Conservation (phyloP, 208 protist genomes). For the Leishmania tropica region DNA sequence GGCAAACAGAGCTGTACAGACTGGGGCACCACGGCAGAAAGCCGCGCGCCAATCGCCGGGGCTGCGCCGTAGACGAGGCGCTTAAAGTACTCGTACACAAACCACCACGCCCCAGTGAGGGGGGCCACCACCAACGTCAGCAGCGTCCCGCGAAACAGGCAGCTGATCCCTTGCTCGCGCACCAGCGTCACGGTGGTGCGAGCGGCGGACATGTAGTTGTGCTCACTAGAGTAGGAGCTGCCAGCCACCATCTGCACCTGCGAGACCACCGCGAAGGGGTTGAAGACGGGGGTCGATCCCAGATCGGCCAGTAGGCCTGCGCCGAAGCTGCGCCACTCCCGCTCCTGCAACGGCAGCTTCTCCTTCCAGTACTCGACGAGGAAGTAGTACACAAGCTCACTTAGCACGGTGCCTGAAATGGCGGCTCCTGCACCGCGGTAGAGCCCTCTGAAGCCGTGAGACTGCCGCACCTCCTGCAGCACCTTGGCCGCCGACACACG, state of each 20-base stretch:
- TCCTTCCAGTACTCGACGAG: slow-evolving; percentile 80
- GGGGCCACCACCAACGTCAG: slow-evolving; percentile 73
- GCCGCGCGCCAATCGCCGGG: slow-evolving; percentile 25
- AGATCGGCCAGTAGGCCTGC: slow-evolving; percentile 73
- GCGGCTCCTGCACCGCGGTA: slow-evolving; percentile 70
- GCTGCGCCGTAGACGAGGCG: slow-evolving; percentile 46
- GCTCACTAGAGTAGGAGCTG: slow-evolving; percentile 51
- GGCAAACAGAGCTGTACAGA: slow-evolving; percentile 35
- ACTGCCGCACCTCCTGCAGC: slow-evolving; percentile 42
- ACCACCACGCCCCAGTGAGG: slow-evolving; percentile 83
- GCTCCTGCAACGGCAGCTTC: slow-evolving; percentile 57
- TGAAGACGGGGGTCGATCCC: slow-evolving; percentile 74
- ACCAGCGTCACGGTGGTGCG: slow-evolving; percentile 62
- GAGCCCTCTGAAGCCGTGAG: slow-evolving; percentile 58
- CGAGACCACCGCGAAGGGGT: slow-evolving; percentile 79
- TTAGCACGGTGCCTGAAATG: slow-evolving; percentile 71
- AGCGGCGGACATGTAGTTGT: slow-evolving; percentile 75
- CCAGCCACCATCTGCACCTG: slow-evolving; percentile 89
- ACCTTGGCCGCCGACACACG: slow-evolving; percentile 48
- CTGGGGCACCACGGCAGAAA: slow-evolving; percentile 28
- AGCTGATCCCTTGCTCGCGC: slow-evolving; percentile 55
- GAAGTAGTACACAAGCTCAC: slow-evolving; percentile 79
- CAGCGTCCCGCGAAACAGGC: slow-evolving; percentile 74
- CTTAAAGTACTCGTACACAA: slow-evolving; percentile 83
- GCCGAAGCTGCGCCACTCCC: slow-evolving; percentile 73